Percentiles rank a stretch among this genome's conserved stretches.
Evolutionary conservation across 331 rosid genomes (phyloP).

Genomic region (Acacia concinna): DNA sequence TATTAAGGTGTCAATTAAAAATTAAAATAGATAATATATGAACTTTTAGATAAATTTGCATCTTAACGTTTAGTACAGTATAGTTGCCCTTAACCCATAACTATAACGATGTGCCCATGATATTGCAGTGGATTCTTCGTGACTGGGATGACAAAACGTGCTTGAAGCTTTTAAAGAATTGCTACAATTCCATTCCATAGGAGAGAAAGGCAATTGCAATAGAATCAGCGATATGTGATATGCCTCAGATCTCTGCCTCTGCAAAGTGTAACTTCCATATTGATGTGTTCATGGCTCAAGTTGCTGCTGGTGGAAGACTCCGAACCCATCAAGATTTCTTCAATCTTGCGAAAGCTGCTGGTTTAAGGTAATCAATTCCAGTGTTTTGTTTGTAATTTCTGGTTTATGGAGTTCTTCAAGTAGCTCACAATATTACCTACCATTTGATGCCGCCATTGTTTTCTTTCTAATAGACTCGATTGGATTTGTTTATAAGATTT

Average conservation of each 20-base stretch:
- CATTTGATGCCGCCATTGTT: not conserved
- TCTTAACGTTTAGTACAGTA: too few relatives aligned
- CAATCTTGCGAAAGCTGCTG: slow-evolving; percentile 14
- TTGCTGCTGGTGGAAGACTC: slow-evolving; percentile 31
- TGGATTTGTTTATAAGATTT: not conserved
- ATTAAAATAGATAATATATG: too few relatives aligned
- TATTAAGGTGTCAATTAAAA: too few relatives aligned
- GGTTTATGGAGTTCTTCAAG: slow-evolving; percentile 41
- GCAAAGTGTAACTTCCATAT: not conserved
- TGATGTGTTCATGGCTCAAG: slow-evolving; percentile 32
- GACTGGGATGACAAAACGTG: slow-evolving; percentile 36
- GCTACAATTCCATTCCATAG: slow-evolving; percentile 24
- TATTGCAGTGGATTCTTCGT: slow-evolving; percentile 37
- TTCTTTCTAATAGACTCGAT: not conserved
- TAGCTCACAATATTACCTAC: not conserved
- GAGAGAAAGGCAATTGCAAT: slow-evolving; percentile 35
- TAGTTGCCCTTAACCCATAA: too few relatives aligned
- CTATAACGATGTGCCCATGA: not conserved
- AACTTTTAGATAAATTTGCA: too few relatives aligned
- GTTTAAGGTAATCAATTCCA: slow-evolving; percentile 23
- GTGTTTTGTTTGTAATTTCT: slow-evolving; percentile 4
- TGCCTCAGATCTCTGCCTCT: slow-evolving; percentile 3
- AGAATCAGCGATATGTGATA: slow-evolving; percentile 2
- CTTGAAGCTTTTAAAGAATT: slow-evolving; percentile 37
- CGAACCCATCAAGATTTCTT: slow-evolving; percentile 23